Evolutionary conservation across 2,329 filamentous ascomycete genomes (phyloP), one percentile per base, ranked within the genome.

Genomic region (Cordyceps pruinosa): DNA sequence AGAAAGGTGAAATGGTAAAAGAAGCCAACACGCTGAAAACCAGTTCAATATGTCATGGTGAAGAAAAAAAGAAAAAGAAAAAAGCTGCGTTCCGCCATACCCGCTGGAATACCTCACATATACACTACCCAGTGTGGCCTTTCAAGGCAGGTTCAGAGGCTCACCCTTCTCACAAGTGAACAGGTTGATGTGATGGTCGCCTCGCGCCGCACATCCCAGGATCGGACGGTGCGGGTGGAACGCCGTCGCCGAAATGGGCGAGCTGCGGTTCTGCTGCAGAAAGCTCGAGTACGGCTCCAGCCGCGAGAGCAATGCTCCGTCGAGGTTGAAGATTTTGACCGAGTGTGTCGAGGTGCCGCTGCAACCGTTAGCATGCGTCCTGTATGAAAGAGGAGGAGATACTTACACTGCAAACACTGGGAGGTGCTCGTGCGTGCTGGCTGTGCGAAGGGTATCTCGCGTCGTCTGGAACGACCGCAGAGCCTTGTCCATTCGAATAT

Each of bases 201-300:
- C 89, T 44, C 90, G 80, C 4, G 91, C 89, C 1, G 92, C 89
- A 66, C 89, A 94, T 35, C 90, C 92, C 60, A 99, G 80, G 71
- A 97, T 86, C 74, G 96, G 92, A 53, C 88, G 85, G 71, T 99
- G 94, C 1, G 94, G 94, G 73, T 99, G 94, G 77, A 97, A 99
- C 0, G 92, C 88, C 9, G 93, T 96, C 35, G 89, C 83, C 3
- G 91, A 86, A 63, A 99, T 95, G 1, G 94, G 88, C 7, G 86
- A 84, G 58, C 87, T 86, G 52, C 89, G 87, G 68, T 85, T 90
- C 66, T 91, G 87, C 61, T 89, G 86, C 17, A 96, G 77, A 76
- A 95, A 95, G 68, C 88, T 90, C 47, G 89, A 90, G 71, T 96
- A 95, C 0, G 93, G 93, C 70, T 97, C 92, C 61, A 94, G 84